Evolutionary conservation across 2,329 filamentous ascomycete species (phyloP).

Genomic region (Hypoxylon rubiginosum): DNA sequence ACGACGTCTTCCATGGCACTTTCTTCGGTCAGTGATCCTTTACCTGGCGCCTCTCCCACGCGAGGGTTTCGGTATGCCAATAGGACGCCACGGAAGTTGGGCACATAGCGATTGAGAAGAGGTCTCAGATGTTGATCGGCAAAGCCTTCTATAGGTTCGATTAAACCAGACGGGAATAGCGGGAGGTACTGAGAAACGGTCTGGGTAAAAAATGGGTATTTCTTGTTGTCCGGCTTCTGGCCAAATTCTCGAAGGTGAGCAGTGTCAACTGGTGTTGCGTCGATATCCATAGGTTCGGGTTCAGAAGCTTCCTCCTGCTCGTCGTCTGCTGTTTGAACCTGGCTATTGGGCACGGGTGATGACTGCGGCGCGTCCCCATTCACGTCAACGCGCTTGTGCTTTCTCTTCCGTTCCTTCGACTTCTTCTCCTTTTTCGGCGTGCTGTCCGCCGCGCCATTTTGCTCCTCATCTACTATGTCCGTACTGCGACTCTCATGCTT

Average conservation of each 20-base stretch:
- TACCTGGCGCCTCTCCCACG: constrained; percentile 70
- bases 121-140: constrained; percentile 82
- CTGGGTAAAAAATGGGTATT: constrained; percentile 82
- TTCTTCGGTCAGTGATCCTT: constrained; percentile 62
- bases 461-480: constrained; percentile 8
- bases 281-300: constrained; percentile 58
- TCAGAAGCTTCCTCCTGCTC: constrained; percentile 44
- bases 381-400: constrained; percentile 26
- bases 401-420: constrained; percentile 42
- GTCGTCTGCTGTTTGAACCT: constrained; percentile 20
- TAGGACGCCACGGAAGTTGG: constrained; percentile 79
- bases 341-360: constrained; percentile 26
- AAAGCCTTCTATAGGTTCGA: constrained; percentile 76
- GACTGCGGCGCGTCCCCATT: constrained; percentile 46
- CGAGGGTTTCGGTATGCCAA: constrained; percentile 79
- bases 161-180: constrained; percentile 78
- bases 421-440: constrained; percentile 56
- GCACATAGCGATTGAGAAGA: constrained; percentile 81
- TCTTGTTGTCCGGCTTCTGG: constrained; percentile 50
- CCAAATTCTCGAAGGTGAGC: constrained; percentile 54
- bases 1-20: constrained; percentile 60
- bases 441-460: constrained; percentile 21
- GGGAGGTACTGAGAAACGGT: constrained; percentile 85
- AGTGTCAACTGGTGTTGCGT: constrained; percentile 50
- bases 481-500: constrained; percentile 31